Percentiles rank a stretch among this genome's conserved stretches.
Conservation (phyloP, 805 yeast species). For the Hanseniaspora lindneri region DNA sequence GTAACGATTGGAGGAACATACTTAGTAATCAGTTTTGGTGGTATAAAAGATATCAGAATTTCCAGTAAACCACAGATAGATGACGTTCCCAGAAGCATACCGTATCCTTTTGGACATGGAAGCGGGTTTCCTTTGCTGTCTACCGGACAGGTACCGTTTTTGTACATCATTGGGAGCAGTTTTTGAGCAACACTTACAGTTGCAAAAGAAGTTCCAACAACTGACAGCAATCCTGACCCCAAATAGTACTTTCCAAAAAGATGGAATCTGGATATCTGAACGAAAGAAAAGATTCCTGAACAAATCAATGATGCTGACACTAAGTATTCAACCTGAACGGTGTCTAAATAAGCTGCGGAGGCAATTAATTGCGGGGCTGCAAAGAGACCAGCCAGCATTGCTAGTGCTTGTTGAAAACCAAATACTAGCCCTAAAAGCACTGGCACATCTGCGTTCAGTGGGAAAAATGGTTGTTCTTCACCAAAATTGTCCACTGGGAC, state of each 20-base stretch:
- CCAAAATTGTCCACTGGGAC: slow-evolving; percentile 23
- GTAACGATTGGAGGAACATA: slow-evolving; percentile 84
- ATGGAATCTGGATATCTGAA: slow-evolving; percentile 75
- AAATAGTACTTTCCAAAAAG: slow-evolving; percentile 62
- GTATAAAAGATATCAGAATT: slow-evolving; percentile 61
- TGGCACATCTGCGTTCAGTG: slow-evolving; percentile 70
- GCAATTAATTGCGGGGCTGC: slow-evolving; percentile 73
- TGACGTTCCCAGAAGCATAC: slow-evolving; percentile 75
- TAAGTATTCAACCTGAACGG: slow-evolving; percentile 43
- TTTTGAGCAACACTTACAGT: slow-evolving; percentile 69
- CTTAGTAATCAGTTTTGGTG: slow-evolving; percentile 56
- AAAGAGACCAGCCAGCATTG: slow-evolving; percentile 87
- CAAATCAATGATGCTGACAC: slow-evolving; percentile 64
- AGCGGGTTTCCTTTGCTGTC: slow-evolving; percentile 52
- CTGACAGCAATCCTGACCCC: slow-evolving; percentile 82
- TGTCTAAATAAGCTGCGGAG: slow-evolving; percentile 44
- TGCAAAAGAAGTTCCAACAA: slow-evolving; percentile 84
- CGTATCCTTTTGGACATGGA: slow-evolving; percentile 86
- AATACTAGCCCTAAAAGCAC: slow-evolving; percentile 60
- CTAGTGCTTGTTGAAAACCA: slow-evolving; percentile 77
- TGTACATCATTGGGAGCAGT: slow-evolving; percentile 73
- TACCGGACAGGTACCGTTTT: slow-evolving; percentile 51
- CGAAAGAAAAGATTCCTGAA: slow-evolving; percentile 54
- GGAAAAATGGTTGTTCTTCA: slow-evolving; percentile 61
- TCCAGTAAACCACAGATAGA: slow-evolving; percentile 65